A percentile compares a stretch with the other conserved stretches of the same genome.
Conservation (phyloP, 106 monocot genomes). For the Agapanthus africanus region DNA sequence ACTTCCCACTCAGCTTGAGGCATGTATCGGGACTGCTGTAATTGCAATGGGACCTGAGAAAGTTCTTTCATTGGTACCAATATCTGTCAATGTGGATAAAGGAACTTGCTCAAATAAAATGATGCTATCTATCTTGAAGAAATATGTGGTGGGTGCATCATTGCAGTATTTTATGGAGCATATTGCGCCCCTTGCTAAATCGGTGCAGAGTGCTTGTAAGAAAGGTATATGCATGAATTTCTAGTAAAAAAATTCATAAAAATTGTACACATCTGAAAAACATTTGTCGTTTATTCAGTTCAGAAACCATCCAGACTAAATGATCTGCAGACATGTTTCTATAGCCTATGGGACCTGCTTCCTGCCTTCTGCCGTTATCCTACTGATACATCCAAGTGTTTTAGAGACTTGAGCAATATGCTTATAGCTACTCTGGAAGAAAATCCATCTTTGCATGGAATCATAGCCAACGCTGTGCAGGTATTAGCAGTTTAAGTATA, state of each 20-base stretch:
- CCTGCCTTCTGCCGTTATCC: slow-evolving; percentile 81
- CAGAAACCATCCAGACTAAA: slow-evolving; percentile 22
- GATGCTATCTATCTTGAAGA: slow-evolving; percentile 80
- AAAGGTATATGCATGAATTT: slow-evolving; percentile 33
- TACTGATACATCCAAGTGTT: slow-evolving; percentile 40
- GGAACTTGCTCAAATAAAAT: slow-evolving; percentile 66
- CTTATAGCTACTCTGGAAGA: slow-evolving; percentile 36
- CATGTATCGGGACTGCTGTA: slow-evolving; percentile 71
- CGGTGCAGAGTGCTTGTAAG: slow-evolving; percentile 28
- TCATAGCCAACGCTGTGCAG: slow-evolving; percentile 52
- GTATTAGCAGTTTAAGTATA: slow-evolving; percentile 18
- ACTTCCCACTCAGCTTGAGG: slow-evolving; percentile 58
- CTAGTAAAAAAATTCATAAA: neutral
- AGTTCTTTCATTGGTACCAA: slow-evolving; percentile 52
- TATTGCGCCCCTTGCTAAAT: slow-evolving; percentile 48
- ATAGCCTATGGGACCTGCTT: slow-evolving; percentile 71
- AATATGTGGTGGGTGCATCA: slow-evolving; percentile 57
- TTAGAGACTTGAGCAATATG: slow-evolving; percentile 41
- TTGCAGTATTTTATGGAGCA: slow-evolving; percentile 63
- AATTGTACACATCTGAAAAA: slow-evolving; percentile 5
- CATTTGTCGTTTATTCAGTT: slow-evolving; percentile 34
- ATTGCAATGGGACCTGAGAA: slow-evolving; percentile 77
- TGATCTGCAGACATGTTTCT: slow-evolving; percentile 24
- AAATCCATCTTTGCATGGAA: slow-evolving; percentile 48
- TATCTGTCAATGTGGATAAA: slow-evolving; percentile 37